phyloP scores from a whole-genome alignment of 495 filamentous ascomycete genomes.

The Talaromyces liani region DNA sequence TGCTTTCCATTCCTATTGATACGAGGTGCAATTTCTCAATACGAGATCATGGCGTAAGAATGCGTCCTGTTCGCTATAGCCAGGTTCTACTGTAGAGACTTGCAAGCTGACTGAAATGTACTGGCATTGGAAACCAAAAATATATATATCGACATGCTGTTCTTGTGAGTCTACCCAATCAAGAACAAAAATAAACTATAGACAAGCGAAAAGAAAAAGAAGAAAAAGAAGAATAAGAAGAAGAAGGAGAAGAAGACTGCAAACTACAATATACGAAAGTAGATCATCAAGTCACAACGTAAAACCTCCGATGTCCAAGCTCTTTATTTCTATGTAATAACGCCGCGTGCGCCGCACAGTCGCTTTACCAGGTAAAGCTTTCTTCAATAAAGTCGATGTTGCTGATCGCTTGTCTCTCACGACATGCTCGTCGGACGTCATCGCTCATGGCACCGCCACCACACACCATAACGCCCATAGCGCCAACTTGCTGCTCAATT shows the following conservation, averaged over 20 bases:
- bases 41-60: too few species aligned
- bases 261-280: not conserved
- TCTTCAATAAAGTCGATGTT: slow-evolving; percentile 83
- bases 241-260: not conserved
- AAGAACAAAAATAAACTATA: not conserved
- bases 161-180: not conserved
- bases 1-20: too few species aligned
- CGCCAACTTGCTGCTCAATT: slow-evolving; percentile 67
- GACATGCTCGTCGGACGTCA: slow-evolving; percentile 68
- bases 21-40: too few species aligned
- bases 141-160: not conserved
- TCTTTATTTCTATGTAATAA: not conserved
- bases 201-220: not conserved
- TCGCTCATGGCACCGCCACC: slow-evolving; percentile 79
- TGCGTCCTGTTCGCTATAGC: too few species aligned
- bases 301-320: not conserved
- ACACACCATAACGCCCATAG: slow-evolving; percentile 86
- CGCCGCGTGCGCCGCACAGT: not conserved
- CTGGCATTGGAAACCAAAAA: not conserved
- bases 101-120: not conserved
- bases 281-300: not conserved
- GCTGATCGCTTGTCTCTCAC: slow-evolving; percentile 52
- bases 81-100: too few species aligned
- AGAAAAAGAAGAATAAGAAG: not conserved
- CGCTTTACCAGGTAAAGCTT: slow-evolving; percentile 72